Evolutionary conservation across 2,329 filamentous ascomycete species (phyloP).

Genomic region (Botrytis tulipae): DNA sequence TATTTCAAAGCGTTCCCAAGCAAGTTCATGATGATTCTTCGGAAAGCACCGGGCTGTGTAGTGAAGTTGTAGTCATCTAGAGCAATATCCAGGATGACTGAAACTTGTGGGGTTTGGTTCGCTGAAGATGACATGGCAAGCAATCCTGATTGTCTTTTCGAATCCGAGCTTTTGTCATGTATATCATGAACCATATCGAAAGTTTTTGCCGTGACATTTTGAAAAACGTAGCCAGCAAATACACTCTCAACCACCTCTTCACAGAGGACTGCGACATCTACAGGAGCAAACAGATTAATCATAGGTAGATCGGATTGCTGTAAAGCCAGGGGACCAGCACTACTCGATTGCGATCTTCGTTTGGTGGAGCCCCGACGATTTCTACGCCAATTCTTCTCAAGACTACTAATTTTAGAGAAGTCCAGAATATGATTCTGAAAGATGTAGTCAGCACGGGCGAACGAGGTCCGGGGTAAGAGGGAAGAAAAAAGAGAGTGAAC

Average conservation of each 20-base stretch:
- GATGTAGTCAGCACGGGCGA: background rate
- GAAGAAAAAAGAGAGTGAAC: background rate
- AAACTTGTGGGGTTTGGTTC: slow-evolving; percentile 29
- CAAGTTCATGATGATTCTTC: slow-evolving; percentile 58
- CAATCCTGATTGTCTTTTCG: slow-evolving; percentile 17
- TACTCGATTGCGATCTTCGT: slow-evolving; percentile 9
- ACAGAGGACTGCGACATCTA: slow-evolving; percentile 37
- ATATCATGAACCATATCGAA: slow-evolving; percentile 37
- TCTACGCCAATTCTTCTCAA: slow-evolving; percentile 38
- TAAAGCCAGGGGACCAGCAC: slow-evolving; percentile 23
- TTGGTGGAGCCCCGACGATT: slow-evolving; percentile 26
- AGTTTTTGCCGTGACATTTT: slow-evolving; percentile 36
- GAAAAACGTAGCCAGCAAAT: slow-evolving; percentile 39
- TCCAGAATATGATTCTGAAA: slow-evolving; percentile 43
- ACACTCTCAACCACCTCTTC: slow-evolving; percentile 41
- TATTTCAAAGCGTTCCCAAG: slow-evolving; percentile 65
- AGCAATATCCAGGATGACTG: slow-evolving; percentile 37
- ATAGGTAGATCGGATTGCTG: slow-evolving; percentile 38
- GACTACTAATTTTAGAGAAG: slow-evolving; percentile 42
- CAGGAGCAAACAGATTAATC: slow-evolving; percentile 39
- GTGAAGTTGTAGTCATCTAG: slow-evolving; percentile 41
- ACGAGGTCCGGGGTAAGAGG: background rate
- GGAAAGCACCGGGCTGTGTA: slow-evolving; percentile 54
- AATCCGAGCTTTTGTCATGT: slow-evolving; percentile 14
- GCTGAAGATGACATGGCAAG: slow-evolving; percentile 15